These are phyloP conservation scores for Tuber melanosporum DNA, from an alignment of 495 filamentous ascomycete genomes.

Conservation along the genomic window DNA sequence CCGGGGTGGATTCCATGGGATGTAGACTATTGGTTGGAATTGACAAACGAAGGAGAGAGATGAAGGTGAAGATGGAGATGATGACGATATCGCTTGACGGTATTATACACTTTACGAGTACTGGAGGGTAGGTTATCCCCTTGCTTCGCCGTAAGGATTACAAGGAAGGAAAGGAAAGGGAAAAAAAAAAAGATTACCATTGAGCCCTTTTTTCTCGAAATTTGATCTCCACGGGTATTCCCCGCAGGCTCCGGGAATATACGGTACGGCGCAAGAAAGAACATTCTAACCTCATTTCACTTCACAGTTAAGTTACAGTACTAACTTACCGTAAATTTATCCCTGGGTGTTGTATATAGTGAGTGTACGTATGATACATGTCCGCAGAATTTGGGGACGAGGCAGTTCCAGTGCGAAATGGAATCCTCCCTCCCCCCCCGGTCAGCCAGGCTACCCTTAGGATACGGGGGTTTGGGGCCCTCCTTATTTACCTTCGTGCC, in stretches of 20 bases:
- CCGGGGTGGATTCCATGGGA: neutral
- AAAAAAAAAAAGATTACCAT: neutral
- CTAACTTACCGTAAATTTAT: neutral
- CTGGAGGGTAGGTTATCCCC: neutral
- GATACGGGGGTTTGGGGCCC: neutral
- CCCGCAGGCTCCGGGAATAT: neutral
- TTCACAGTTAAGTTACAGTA: neutral
- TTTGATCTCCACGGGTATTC: neutral
- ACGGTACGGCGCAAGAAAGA: neutral
- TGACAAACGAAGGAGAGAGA: neutral
- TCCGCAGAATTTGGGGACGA: neutral
- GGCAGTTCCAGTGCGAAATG: neutral
- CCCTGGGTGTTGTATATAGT: neutral
- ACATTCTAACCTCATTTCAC: neutral
- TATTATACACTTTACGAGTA: neutral
- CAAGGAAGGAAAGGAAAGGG: too few relatives aligned
- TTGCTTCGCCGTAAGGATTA: neutral
- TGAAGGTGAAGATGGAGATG: neutral
- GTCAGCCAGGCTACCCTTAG: neutral
- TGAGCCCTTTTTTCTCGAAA: neutral
- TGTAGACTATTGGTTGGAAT: neutral
- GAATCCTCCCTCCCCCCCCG: neutral
- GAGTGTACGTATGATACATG: neutral
- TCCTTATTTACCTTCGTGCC: neutral
- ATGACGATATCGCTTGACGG: neutral